Evolutionary conservation across 495 filamentous ascomycete genomes (phyloP).

Genomic region (Penicillium simplicissimum): DNA sequence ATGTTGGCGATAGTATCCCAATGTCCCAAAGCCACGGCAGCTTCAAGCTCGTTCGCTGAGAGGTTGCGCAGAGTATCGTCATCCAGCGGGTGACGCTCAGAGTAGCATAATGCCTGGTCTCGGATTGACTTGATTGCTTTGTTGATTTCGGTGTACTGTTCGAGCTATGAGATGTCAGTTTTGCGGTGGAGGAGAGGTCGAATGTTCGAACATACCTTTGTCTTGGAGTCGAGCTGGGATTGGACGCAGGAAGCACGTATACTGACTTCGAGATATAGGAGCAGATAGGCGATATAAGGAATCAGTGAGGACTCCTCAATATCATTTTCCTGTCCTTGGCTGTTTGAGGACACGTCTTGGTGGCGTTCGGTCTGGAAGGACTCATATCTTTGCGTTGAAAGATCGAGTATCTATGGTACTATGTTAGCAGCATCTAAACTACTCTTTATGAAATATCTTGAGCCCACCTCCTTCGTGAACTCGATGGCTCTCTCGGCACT

Average conservation of each 20-base stretch:
- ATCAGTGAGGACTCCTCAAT: not conserved
- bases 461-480: not conserved
- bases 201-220: not conserved
- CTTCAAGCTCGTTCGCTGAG: not conserved
- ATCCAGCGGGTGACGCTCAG: not conserved
- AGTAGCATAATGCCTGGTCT: not conserved
- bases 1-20: not conserved
- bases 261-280: not conserved
- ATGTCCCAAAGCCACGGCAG: not conserved
- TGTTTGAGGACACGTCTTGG: not conserved
- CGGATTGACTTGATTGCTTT: constrained; percentile 1
- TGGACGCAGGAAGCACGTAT: not conserved
- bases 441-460: not conserved
- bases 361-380: not conserved
- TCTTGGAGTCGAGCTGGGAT: not conserved
- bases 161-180: not conserved
- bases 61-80: not conserved
- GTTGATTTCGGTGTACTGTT: not conserved
- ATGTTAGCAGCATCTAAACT: not conserved
- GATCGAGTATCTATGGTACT: not conserved
- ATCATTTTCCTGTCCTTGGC: not conserved
- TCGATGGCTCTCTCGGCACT: not conserved
- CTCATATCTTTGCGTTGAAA: not conserved
- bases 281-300: not conserved
- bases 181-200: not conserved